Evolutionary conservation across 2,329 filamentous ascomycete species (phyloP).

Genomic region (Coccinonectria pachysandricola): DNA sequence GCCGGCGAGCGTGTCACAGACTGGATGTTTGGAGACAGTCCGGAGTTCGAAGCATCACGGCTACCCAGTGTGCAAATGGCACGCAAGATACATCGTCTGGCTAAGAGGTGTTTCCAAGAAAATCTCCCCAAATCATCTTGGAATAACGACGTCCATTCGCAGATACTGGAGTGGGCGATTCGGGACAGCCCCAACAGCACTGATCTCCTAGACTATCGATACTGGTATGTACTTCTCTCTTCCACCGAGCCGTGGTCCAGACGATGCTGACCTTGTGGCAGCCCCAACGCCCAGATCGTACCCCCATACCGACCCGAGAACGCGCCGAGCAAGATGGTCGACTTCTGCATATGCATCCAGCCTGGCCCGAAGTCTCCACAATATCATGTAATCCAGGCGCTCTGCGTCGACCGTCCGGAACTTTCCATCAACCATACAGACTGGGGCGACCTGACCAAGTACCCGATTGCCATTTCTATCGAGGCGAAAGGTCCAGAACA

Average conservation of each 20-base stretch:
- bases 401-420: constrained; percentile 4
- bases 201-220: neutral
- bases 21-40: constrained; percentile 1
- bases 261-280: constrained; percentile 3
- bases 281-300: constrained; percentile 4
- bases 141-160: constrained; percentile 8
- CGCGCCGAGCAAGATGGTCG: constrained; percentile 9
- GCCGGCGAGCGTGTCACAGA: constrained; percentile 1
- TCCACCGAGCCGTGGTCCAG: no score
- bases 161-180: constrained; percentile 6
- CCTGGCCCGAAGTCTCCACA: constrained; percentile 2
- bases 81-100: constrained; percentile 1
- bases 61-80: neutral
- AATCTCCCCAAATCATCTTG: constrained; percentile 6
- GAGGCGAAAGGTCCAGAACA: constrained; percentile 10
- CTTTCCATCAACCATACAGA: constrained; percentile 13
- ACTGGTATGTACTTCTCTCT: no score
- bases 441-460: constrained; percentile 5
- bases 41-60: constrained; percentile 1
- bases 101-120: constrained; percentile 1
- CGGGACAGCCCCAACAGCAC: constrained; percentile 3
- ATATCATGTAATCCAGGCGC: constrained; percentile 4
- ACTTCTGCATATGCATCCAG: constrained; percentile 8
- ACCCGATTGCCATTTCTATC: constrained; percentile 11
- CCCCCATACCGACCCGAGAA: constrained; percentile 5